These are phyloP conservation scores for Chlorokybus atmophyticus DNA, from an alignment of 139 green algal genomes.

Conservation along the genomic window DNA sequence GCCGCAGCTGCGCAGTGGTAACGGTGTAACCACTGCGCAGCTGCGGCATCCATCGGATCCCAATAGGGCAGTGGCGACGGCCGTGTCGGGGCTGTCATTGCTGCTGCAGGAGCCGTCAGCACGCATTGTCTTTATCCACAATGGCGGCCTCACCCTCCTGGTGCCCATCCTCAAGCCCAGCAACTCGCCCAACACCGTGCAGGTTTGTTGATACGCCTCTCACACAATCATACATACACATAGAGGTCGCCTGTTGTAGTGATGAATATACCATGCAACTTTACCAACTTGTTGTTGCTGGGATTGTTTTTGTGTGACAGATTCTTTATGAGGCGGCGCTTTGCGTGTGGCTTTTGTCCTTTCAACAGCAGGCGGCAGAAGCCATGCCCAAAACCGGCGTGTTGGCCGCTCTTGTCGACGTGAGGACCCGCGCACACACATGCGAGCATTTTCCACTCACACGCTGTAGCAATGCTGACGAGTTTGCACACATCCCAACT, in stretches of 20 bases:
- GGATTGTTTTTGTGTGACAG: conserved; percentile 35
- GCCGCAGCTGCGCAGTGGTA: too few relatives aligned
- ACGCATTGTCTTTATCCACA: conserved; percentile 45
- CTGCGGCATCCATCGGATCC: too few relatives aligned
- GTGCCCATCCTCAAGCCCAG: conserved; percentile 42
- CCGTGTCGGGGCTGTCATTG: conserved; percentile 47
- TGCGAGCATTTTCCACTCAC: too few relatives aligned
- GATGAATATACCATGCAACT: neutral
- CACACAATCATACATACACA: neutral
- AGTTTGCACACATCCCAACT: too few relatives aligned
- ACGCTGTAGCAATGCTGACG: too few relatives aligned
- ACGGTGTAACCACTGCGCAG: too few relatives aligned
- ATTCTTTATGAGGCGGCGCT: conserved; percentile 85
- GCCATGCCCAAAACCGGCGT: conserved; percentile 43
- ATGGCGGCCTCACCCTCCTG: conserved; percentile 45
- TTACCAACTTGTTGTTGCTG: neutral
- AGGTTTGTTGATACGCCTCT: neutral
- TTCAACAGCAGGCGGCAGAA: conserved; percentile 47
- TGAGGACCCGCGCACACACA: too few relatives aligned
- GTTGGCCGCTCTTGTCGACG: too few relatives aligned
- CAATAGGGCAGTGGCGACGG: too few relatives aligned
- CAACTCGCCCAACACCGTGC: conserved; percentile 25
- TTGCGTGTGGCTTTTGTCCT: conserved; percentile 83
- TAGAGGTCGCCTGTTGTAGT: neutral
- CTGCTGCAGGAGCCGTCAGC: conserved; percentile 57